Conservation (phyloP, 2,329 filamentous ascomycete genomes). For the Shiraia bambusicola region DNA sequence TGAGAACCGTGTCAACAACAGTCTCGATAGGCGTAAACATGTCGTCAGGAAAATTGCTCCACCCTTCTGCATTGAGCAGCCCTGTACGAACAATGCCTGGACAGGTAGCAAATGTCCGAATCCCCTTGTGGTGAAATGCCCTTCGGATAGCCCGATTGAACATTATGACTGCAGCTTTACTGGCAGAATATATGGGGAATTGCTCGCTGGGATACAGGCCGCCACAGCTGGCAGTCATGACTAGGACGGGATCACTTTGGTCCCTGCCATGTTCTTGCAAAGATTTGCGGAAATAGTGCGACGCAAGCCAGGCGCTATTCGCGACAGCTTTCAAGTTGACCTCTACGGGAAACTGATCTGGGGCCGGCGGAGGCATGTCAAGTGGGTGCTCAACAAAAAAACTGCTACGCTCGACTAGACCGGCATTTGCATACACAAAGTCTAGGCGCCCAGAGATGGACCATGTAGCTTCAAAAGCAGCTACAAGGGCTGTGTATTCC, state of each 20-base stretch:
- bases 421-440: slow-evolving; percentile 55
- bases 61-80: slow-evolving; percentile 35
- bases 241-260: slow-evolving; percentile 26
- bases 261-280: slow-evolving; percentile 19
- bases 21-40: slow-evolving; percentile 38
- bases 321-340: slow-evolving; percentile 43
- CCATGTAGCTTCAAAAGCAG: slow-evolving; percentile 45
- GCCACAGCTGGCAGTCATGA: slow-evolving; percentile 44
- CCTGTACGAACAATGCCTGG: slow-evolving; percentile 44
- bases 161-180: slow-evolving; percentile 44
- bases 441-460: slow-evolving; percentile 42
- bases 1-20: slow-evolving; percentile 31
- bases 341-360: slow-evolving; percentile 41
- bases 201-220: slow-evolving; percentile 43
- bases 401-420: slow-evolving; percentile 47
- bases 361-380: slow-evolving; percentile 29
- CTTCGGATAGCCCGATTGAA: slow-evolving; percentile 44
- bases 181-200: slow-evolving; percentile 31
- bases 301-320: slow-evolving; percentile 45
- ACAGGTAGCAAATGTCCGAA: slow-evolving; percentile 46
- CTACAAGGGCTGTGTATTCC: slow-evolving; percentile 38
- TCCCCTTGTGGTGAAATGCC: slow-evolving; percentile 45
- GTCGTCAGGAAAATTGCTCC: slow-evolving; percentile 38
- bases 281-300: slow-evolving; percentile 44
- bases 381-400: slow-evolving; percentile 44